phyloP scores from a whole-genome alignment of 2,329 filamentous ascomycete genomes.

The Monilinia fructicola region DNA sequence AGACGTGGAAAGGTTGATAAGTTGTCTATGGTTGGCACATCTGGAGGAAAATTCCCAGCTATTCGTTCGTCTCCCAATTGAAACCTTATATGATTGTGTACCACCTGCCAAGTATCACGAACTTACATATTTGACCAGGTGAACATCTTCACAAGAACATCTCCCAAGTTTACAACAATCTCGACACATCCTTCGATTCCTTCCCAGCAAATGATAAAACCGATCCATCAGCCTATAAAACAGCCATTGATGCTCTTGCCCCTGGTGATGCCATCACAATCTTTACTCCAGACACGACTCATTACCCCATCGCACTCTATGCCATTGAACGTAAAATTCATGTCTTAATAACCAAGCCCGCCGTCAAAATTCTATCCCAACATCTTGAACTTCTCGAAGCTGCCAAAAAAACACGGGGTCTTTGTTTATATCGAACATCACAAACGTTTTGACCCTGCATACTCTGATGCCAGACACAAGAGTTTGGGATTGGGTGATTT shows the following conservation, averaged over 20 bases:
- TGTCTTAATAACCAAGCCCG: slow-evolving; percentile 91
- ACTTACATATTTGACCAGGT: slow-evolving; percentile 47
- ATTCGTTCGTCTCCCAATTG: slow-evolving; percentile 61
- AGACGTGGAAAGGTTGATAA: slow-evolving; percentile 84
- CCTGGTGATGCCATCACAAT: slow-evolving; percentile 90
- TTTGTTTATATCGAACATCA: slow-evolving; percentile 95
- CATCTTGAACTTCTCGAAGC: slow-evolving; percentile 75
- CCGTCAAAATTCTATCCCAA: slow-evolving; percentile 78
- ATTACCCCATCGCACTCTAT: slow-evolving; percentile 89
- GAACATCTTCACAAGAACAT: slow-evolving; percentile 88
- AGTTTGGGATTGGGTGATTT: slow-evolving; percentile 82
- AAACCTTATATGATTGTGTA: background rate
- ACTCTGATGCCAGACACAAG: slow-evolving; percentile 80
- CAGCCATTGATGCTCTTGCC: slow-evolving; percentile 78
- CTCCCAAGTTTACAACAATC: slow-evolving; percentile 78
- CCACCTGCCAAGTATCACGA: background rate
- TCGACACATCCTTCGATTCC: slow-evolving; percentile 83
- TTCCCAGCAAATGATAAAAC: slow-evolving; percentile 72
- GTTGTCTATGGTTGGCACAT: slow-evolving; percentile 86
- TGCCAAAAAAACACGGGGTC: slow-evolving; percentile 69
- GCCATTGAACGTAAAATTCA: slow-evolving; percentile 86
- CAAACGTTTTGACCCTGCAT: slow-evolving; percentile 93
- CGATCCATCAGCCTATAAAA: slow-evolving; percentile 82
- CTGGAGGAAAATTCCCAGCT: slow-evolving; percentile 84
- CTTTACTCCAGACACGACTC: slow-evolving; percentile 91